Percentiles rank a stretch among this genome's conserved stretches.
Conservation (phyloP, 2,329 filamentous ascomycete species). For the Trichoderma brevicompactum region DNA sequence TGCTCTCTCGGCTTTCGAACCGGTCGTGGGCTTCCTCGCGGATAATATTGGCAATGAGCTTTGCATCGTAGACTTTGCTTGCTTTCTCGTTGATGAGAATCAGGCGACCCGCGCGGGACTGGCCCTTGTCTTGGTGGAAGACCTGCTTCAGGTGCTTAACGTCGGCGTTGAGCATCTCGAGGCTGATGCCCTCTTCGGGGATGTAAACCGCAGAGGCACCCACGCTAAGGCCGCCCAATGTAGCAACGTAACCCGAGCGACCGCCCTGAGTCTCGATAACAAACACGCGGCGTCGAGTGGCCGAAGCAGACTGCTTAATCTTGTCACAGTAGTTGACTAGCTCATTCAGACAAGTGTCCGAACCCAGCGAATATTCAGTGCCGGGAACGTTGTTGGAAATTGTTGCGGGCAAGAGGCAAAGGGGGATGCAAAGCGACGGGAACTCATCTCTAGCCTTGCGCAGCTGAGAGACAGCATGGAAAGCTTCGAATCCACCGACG, state of each 20-base stretch:
- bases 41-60: conserved; percentile 94
- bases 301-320: conserved; percentile 95
- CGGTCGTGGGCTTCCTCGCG: conserved; percentile 88
- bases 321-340: conserved; percentile 95
- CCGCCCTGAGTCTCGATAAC: conserved; percentile 98
- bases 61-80: conserved; percentile 86
- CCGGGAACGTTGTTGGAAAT: conserved; percentile 99
- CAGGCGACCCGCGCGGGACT: conserved; percentile 86
- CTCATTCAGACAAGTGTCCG: conserved; percentile 95
- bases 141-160: conserved; percentile 86
- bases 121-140: conserved; percentile 83
- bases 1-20: conserved; percentile 90
- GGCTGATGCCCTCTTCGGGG: conserved; percentile 91
- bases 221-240: conserved; percentile 86
- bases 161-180: conserved; percentile 90
- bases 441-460: conserved; percentile 78
- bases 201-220: conserved; percentile 94
- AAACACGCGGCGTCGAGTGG: conserved; percentile 90
- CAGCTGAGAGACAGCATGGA: conserved; percentile 87
- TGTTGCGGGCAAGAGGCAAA: conserved; percentile 90
- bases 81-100: conserved; percentile 98
- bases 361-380: conserved; percentile 95
- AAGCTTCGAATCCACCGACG: conserved; percentile 94
- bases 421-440: conserved; percentile 87
- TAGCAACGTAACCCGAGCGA: conserved; percentile 90